A percentile compares a stretch with the other conserved stretches of the same genome.
Conservation (phyloP, 345 rosid genomes). For the Acer saccharum region DNA sequence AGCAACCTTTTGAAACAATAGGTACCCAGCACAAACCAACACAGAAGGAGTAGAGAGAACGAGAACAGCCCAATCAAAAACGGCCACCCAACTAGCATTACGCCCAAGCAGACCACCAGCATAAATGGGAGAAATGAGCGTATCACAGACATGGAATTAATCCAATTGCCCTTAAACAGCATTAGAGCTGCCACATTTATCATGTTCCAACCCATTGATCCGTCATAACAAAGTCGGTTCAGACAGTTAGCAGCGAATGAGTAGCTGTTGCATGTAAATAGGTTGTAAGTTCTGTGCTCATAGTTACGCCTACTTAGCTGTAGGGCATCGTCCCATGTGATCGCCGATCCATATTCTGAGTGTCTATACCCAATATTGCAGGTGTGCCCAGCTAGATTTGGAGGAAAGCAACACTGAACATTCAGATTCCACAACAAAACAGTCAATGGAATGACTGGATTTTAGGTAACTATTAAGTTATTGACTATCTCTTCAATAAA, state of each 20-base stretch:
- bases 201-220: constrained; percentile 94
- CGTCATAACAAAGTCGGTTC: constrained; percentile 69
- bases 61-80: constrained; percentile 73
- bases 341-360: constrained; percentile 63
- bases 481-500: not conserved
- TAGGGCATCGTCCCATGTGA: constrained; percentile 87
- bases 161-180: constrained; percentile 72
- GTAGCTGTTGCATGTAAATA: constrained; percentile 92
- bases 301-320: constrained; percentile 48
- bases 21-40: constrained; percentile 70
- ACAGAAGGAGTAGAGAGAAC: constrained; percentile 57
- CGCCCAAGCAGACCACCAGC: constrained; percentile 59
- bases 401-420: constrained; percentile 85
- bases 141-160: constrained; percentile 50
- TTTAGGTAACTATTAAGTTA: not conserved
- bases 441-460: constrained; percentile 19
- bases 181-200: constrained; percentile 63
- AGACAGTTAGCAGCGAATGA: constrained; percentile 81
- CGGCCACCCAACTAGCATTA: constrained; percentile 73
- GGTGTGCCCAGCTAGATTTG: constrained; percentile 68
- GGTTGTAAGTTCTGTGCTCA: constrained; percentile 79
- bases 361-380: constrained; percentile 79
- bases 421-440: constrained; percentile 22
- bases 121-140: constrained; percentile 75
- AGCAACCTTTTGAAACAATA: constrained; percentile 60